Base-by-base conservation (phyloP, 2,329 filamentous ascomycete genomes). In the Talaromyces amestolkiae region DNA sequence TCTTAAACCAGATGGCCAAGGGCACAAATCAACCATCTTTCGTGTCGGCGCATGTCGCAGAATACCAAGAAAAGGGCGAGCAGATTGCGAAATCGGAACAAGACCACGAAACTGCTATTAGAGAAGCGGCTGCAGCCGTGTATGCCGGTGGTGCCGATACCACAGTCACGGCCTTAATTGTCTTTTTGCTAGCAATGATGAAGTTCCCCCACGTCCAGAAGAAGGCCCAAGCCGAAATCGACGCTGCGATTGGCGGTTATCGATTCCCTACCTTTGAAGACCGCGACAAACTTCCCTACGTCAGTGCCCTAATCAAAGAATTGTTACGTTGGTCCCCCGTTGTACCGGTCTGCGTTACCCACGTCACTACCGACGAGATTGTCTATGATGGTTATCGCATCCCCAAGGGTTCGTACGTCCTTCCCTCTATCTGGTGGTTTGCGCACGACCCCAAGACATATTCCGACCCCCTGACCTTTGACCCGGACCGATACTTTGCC, bases 131-230 rank as follows among this genome's bases (percentile, higher is more conserved):
- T 0, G 70, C 74, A 3, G 74, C 79, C 0, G 65, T 83, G 15
- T 83, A 81, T 43, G 71, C 72, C 0, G 81, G 75, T 4, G 81
- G 79, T 8, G 74, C 77, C 6, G 79, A 81, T 64, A 81, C 79
- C 78, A 83, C 78, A 3, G 77, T 81, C 0, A 80, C 74, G 1
- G 72, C 78, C 0, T 66, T 83, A 3, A 68, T 71, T 37, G 71
- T 68, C 0, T 86, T 86, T 69, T 75, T 84, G 17, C 77, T 87
- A 0, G 84, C 83, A 0, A 86, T 86, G 72, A 79, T 77, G 15
- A 75, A 84, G 13, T 82, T 81, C 33, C 81, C 81, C 0, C 78
- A 81, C 8, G 81, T 85, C 22, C 80, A 86, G 22, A 78, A 78
- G 0, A 85, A 84, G 66, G 81, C 81, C 0, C 80, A 84, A 37